Percentiles rank a stretch among this genome's conserved stretches.
phyloP scores from a whole-genome alignment of 805 yeast species.

The Debaryomyces maramus region DNA sequence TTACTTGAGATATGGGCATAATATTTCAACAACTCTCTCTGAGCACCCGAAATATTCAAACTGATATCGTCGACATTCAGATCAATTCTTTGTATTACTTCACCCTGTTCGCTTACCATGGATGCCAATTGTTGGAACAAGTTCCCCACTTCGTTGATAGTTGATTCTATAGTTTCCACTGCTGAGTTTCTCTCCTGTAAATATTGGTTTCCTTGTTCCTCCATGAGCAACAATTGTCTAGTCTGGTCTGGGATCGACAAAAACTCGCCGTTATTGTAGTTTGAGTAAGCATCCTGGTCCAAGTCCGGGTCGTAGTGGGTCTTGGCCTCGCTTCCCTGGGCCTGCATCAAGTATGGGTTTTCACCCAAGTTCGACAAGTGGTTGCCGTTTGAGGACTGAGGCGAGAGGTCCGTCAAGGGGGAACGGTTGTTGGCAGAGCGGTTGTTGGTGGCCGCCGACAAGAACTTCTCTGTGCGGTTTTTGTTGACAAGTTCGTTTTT shows the following conservation, averaged over 20 bases:
- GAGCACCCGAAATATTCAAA: conserved; percentile 89
- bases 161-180: conserved; percentile 94
- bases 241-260: conserved; percentile 83
- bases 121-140: conserved; percentile 92
- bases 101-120: conserved; percentile 98
- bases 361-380: conserved; percentile 28
- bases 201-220: conserved; percentile 77
- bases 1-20: conserved; percentile 85
- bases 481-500: conserved; percentile 77
- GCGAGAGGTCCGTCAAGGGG: conserved; percentile 22
- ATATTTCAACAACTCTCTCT: conserved; percentile 86
- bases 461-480: conserved; percentile 79
- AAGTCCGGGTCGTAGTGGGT: conserved; percentile 26
- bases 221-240: conserved; percentile 67
- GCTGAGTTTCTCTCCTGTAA: conserved; percentile 84
- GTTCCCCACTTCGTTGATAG: conserved; percentile 94
- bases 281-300: conserved; percentile 30
- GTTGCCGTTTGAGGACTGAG: conserved; percentile 1
- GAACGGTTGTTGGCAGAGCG: conserved; percentile 26
- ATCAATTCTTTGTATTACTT: conserved; percentile 92
- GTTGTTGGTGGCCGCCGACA: conserved; percentile 47
- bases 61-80: conserved; percentile 92
- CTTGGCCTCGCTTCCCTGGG: conserved; percentile 13
- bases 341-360: conserved; percentile 35
- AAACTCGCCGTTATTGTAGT: conserved; percentile 42